These are phyloP conservation scores for Tulasnella sp. DNA, from an alignment of 768 basidiomycete genomes.

Conservation along the genomic window DNA sequence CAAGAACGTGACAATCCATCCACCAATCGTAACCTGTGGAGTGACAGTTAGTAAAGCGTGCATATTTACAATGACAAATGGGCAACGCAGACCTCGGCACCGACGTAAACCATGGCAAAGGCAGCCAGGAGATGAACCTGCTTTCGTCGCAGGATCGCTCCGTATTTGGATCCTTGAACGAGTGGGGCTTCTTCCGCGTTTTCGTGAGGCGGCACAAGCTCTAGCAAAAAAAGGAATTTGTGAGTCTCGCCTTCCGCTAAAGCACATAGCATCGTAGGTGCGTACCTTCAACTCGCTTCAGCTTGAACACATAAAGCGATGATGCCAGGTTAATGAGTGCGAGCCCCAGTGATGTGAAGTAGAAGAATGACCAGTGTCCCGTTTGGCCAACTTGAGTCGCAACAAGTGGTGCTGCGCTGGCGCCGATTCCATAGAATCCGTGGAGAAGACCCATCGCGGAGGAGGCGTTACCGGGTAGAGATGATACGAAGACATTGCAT, in stretches of 20 bases:
- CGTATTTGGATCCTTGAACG: constrained; percentile 16
- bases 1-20: constrained; percentile 24
- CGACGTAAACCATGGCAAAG: constrained; percentile 60
- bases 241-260: neutral
- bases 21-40: constrained; percentile 26
- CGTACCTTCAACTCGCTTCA: constrained; percentile 12
- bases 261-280: neutral
- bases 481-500: constrained; percentile 40
- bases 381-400: constrained; percentile 71
- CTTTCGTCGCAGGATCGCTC: constrained; percentile 44
- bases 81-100: constrained; percentile 45
- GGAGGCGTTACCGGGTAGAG: constrained; percentile 34
- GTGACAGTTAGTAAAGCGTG: neutral
- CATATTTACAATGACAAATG: too few species aligned
- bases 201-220: neutral
- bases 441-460: constrained; percentile 40
- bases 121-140: constrained; percentile 56
- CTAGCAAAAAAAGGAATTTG: neutral
- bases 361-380: constrained; percentile 69
- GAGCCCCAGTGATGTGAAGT: constrained; percentile 58
- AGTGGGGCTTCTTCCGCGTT: neutral
- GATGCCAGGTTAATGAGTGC: constrained; percentile 48
- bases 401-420: constrained; percentile 52
- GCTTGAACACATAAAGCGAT: constrained; percentile 51
- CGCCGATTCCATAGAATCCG: constrained; percentile 33